Base-by-base conservation (phyloP, 1,139 yeast species). In the Suhomyces wounanorum region DNA sequence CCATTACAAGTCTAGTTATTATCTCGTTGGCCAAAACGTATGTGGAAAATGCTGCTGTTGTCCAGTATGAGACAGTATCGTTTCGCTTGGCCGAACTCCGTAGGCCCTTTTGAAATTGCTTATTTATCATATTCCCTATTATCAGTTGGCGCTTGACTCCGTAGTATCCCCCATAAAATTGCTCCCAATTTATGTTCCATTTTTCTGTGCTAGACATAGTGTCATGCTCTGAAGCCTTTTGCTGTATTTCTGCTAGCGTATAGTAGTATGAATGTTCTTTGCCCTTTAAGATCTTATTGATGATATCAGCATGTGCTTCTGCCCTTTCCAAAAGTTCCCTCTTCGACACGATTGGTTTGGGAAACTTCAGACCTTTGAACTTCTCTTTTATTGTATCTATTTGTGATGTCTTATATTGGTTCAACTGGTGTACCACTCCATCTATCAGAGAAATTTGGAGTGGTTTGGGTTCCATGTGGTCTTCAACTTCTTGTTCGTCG, bases 11-110 rank as follows among this genome's bases (percentile, higher is more conserved):
- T 40, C 82, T 65, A 8, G 82, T 67, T 8, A 85, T 75, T 8
- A 86, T 64, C 57, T 87, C 92, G 43, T 87, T 85, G 11, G 89
- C 84, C 23, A 87, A 64, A 0, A 86, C 84, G 58, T 82, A 83
- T 8, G 80, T 73, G 2, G 78, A 65, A 59, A 85, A 87, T 47
- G 81, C 80, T 18, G 75, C 73, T 0, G 71, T 58, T 1, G 87
- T 82, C 90, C 90, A 86, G 69, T 83, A 86, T 40, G 71, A 67
- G 3, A 85, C 65, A 0, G 83, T 80, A 14, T 71, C 67, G 55
- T 79, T 78, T 16, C 57, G 64, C 18, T 50, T 54, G 6, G 61
- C 59, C 5, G 71, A 61, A 7, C 53, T 54, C 8, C 61, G 50
- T 9, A 82, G 59, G 40, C 70, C 59, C 1, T 60, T 54, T 40